phyloP scores from a whole-genome alignment of 169 alveolate species.

The Neospora caninum region DNA sequence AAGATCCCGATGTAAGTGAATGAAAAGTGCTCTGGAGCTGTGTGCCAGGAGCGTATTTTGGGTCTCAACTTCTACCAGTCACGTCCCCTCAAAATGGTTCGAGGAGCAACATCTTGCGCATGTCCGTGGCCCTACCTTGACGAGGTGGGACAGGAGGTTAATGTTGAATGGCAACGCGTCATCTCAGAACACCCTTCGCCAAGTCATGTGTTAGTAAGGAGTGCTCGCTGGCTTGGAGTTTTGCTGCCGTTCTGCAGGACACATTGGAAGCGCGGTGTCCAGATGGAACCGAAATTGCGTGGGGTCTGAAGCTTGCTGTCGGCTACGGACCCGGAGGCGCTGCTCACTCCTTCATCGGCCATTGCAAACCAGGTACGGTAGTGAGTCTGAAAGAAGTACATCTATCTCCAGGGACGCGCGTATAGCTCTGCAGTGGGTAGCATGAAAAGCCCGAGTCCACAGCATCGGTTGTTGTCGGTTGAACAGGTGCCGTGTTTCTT shows the following conservation, averaged over 20 bases:
- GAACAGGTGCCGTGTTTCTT: no score
- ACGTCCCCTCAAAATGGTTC: no score
- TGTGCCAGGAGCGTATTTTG: no score
- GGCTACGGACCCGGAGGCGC: constrained; percentile 34
- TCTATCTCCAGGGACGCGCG: background rate
- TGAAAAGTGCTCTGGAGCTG: no score
- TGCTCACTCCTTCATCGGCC: background rate
- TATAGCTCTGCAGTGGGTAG: background rate
- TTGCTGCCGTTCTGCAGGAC: background rate
- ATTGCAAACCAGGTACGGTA: background rate
- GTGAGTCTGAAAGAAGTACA: background rate
- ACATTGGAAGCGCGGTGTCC: background rate
- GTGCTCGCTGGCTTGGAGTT: background rate
- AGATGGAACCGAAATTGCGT: background rate
- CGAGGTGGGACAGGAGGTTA: no score
- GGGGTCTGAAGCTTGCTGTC: constrained; percentile 1
- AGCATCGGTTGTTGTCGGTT: no score
- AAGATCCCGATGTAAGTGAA: background rate
- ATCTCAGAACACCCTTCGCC: no score
- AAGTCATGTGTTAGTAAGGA: no score
- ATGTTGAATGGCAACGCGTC: no score
- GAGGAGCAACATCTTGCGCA: no score
- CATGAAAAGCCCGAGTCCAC: background rate
- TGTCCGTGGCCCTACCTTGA: no score
- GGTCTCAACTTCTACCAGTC: no score